Conservation (phyloP, 2,329 filamentous ascomycete species). For the Sarocladium oryzae region DNA sequence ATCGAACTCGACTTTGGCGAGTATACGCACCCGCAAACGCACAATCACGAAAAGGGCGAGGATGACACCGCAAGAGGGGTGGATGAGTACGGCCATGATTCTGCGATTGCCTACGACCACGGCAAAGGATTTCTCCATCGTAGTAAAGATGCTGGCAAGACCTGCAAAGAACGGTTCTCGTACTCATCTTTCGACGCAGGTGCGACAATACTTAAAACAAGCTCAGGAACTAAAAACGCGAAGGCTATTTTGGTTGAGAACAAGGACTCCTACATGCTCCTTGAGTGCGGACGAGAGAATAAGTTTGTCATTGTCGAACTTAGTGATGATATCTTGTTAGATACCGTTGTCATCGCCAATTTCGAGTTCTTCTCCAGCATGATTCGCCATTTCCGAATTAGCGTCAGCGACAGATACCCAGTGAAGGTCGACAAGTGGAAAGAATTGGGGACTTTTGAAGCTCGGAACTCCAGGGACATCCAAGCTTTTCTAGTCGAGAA, state of each 20-base stretch:
- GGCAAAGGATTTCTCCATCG: conserved; percentile 51
- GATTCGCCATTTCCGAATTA: conserved; percentile 83
- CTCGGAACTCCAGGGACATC: conserved; percentile 85
- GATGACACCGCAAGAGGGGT: conserved; percentile 11
- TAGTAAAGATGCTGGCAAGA: conserved; percentile 91
- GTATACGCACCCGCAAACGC: conserved; percentile 30
- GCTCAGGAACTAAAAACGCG: conserved; percentile 76
- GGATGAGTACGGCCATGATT: conserved; percentile 13
- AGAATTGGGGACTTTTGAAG: conserved; percentile 80
- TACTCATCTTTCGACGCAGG: conserved; percentile 97
- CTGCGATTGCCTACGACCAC: conserved; percentile 38
- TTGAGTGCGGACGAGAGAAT: conserved; percentile 78
- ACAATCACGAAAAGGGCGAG: conserved; percentile 16
- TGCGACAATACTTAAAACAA: conserved; percentile 86
- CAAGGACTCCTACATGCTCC: conserved; percentile 97
- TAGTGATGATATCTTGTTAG: conserved; percentile 78
- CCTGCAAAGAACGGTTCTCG: conserved; percentile 95
- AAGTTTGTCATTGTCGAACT: conserved; percentile 95
- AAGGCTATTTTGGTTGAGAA: conserved; percentile 90
- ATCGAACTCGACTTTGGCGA: conserved; percentile 56
- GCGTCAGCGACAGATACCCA: conserved; percentile 90
- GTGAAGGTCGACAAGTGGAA: conserved; percentile 91
- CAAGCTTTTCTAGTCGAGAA: conserved; percentile 94
- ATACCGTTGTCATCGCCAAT: conserved; percentile 95
- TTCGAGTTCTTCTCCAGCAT: conserved; percentile 99